phyloP scores from a whole-genome alignment of 1,139 yeast genomes.

The Hemisphaericaspora subhashii region DNA sequence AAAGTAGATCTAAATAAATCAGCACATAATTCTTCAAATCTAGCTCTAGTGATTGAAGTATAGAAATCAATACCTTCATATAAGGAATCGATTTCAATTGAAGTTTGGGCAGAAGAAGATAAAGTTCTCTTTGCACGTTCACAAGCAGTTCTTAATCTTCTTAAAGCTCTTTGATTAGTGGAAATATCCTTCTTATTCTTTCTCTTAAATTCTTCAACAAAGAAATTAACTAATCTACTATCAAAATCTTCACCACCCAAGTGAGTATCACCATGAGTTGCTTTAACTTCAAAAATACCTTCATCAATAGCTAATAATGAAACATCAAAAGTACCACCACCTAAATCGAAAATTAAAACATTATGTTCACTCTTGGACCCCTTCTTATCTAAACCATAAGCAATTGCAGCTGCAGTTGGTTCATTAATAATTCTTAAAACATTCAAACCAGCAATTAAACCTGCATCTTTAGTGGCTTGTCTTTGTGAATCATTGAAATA shows the following conservation, averaged over 20 bases:
- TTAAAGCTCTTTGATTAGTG: slow-evolving; percentile 38
- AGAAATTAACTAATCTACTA: slow-evolving; percentile 34
- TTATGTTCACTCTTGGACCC: slow-evolving; percentile 52
- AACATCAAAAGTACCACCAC: slow-evolving; percentile 99
- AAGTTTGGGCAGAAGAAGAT: slow-evolving; percentile 42
- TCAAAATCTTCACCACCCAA: slow-evolving; percentile 86
- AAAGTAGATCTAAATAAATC: slow-evolving; percentile 45
- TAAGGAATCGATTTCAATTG: slow-evolving; percentile 42
- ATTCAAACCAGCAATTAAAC: slow-evolving; percentile 60
- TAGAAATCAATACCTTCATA: slow-evolving; percentile 43
- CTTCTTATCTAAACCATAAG: slow-evolving; percentile 57
- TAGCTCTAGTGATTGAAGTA: slow-evolving; percentile 45
- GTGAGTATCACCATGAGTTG: slow-evolving; percentile 98
- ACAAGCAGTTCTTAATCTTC: slow-evolving; percentile 46
- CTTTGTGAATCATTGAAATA: slow-evolving; percentile 63
- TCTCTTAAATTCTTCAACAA: slow-evolving; percentile 39
- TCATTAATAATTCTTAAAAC: slow-evolving; percentile 61
- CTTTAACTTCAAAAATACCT: slow-evolving; percentile 95
- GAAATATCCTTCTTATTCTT: slow-evolving; percentile 40
- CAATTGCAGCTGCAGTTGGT: slow-evolving; percentile 66
- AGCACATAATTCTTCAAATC: slow-evolving; percentile 47
- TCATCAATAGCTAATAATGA: slow-evolving; percentile 89
- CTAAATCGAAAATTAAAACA: slow-evolving; percentile 89
- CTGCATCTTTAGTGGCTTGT: slow-evolving; percentile 66
- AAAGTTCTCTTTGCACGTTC: slow-evolving; percentile 46